Evolutionary conservation across 1,284 basidiomycete species (phyloP).

Genomic region (Cystobasidium slooffiae): DNA sequence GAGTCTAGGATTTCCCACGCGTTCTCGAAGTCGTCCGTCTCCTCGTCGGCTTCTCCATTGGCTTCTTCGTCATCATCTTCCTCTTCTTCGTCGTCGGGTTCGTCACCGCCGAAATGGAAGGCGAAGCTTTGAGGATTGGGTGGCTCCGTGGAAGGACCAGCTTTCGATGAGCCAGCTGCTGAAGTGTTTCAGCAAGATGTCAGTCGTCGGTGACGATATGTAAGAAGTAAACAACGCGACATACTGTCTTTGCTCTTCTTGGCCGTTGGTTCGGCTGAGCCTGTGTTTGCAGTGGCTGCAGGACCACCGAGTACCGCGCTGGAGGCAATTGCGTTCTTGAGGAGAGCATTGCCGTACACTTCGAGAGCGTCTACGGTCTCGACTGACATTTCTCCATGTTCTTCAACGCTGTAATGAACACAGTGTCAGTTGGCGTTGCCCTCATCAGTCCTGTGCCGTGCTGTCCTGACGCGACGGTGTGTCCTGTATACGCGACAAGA

Average conservation of each 20-base stretch:
- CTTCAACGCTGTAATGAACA: constrained; percentile 41
- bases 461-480: constrained; percentile 1
- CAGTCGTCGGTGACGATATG: neutral
- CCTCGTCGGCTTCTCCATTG: constrained; percentile 42
- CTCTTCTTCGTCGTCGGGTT: constrained; percentile 38
- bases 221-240: neutral
- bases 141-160: constrained; percentile 23
- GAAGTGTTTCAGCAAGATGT: constrained; percentile 35
- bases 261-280: neutral
- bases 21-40: constrained; percentile 51
- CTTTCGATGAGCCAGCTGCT: constrained; percentile 19
- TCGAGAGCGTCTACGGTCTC: constrained; percentile 52
- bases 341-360: constrained; percentile 53
- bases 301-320: constrained; percentile 49
- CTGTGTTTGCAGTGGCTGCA: constrained; percentile 32
- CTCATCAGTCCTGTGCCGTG: neutral
- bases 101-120: constrained; percentile 50
- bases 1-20: constrained; percentile 51
- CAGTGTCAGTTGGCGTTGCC: neutral
- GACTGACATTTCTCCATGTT: constrained; percentile 50
- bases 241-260: constrained; percentile 37
- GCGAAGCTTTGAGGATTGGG: constrained; percentile 38
- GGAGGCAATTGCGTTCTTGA: constrained; percentile 52
- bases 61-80: constrained; percentile 43
- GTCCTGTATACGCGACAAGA: constrained; percentile 21